phyloP scores from a whole-genome alignment of 2,329 filamentous ascomycete genomes.

The Phyllosticta citriasiana region DNA sequence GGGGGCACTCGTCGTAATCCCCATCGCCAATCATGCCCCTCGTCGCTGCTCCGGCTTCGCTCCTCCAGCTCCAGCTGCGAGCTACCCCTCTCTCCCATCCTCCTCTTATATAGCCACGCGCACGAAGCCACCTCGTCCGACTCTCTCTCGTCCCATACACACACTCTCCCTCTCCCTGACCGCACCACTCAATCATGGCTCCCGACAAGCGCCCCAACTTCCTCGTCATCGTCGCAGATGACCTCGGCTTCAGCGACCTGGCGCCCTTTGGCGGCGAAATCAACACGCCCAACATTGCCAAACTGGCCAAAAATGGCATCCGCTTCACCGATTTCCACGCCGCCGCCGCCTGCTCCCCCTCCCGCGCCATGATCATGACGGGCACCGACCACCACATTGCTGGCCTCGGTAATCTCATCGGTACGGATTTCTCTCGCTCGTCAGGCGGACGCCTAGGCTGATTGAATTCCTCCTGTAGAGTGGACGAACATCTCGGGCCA shows the following conservation, averaged over 20 bases:
- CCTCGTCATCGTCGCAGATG: conserved; percentile 49
- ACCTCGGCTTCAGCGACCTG: conserved; percentile 51
- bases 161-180: neutral
- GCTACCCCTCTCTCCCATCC: neutral
- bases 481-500: conserved; percentile 47
- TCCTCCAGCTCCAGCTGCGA: neutral
- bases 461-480: conserved; percentile 22
- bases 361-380: conserved; percentile 56
- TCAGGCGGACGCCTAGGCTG: neutral
- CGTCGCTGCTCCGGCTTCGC: neutral
- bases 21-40: neutral
- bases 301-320: conserved; percentile 36
- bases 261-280: conserved; percentile 52
- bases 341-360: conserved; percentile 55
- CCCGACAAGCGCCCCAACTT: conserved; percentile 45
- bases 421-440: neutral
- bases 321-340: conserved; percentile 57
- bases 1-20: neutral
- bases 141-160: neutral
- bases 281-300: conserved; percentile 49
- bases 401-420: conserved; percentile 39
- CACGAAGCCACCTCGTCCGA: neutral
- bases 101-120: neutral
- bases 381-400: conserved; percentile 53
- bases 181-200: neutral